A percentile compares a stretch with the other conserved stretches of the same genome.
Conservation (phyloP, 2,329 filamentous ascomycete genomes). For the Curvularia spicifera region DNA sequence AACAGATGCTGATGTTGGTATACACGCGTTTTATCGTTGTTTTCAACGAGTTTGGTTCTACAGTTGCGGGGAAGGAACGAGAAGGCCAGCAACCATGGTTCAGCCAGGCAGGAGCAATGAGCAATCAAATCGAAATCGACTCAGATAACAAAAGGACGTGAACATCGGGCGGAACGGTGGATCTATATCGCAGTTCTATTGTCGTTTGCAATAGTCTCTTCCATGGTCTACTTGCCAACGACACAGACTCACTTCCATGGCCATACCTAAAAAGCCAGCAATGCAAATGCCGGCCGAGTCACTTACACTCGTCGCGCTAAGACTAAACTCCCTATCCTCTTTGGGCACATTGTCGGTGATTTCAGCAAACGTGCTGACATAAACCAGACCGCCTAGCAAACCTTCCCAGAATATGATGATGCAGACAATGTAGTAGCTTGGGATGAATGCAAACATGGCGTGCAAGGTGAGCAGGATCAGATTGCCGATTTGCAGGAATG, state of each 20-base stretch:
- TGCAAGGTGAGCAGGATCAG: constrained; percentile 76
- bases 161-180: background rate
- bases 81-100: background rate
- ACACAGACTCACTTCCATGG: constrained; percentile 81
- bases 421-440: constrained; percentile 73
- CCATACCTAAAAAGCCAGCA: constrained; percentile 83
- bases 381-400: constrained; percentile 85
- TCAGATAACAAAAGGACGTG: background rate
- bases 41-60: too few relatives aligned
- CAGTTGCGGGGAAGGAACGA: background rate
- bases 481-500: constrained; percentile 81
- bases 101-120: background rate
- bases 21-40: too few relatives aligned
- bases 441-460: constrained; percentile 63
- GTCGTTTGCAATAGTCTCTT: constrained; percentile 61
- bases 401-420: constrained; percentile 92
- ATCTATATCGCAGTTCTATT: constrained; percentile 16
- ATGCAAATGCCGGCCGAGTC: constrained; percentile 91
- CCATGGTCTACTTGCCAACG: constrained; percentile 83
- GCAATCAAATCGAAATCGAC: background rate
- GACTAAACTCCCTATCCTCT: constrained; percentile 85
- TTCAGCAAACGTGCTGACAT: constrained; percentile 88
- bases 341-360: constrained; percentile 82
- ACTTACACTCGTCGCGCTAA: constrained; percentile 88
- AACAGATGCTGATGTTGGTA: too few relatives aligned